These are phyloP conservation scores for Diaporthe amygdali DNA, from an alignment of 2,329 filamentous ascomycete genomes.

Conservation along the genomic window DNA sequence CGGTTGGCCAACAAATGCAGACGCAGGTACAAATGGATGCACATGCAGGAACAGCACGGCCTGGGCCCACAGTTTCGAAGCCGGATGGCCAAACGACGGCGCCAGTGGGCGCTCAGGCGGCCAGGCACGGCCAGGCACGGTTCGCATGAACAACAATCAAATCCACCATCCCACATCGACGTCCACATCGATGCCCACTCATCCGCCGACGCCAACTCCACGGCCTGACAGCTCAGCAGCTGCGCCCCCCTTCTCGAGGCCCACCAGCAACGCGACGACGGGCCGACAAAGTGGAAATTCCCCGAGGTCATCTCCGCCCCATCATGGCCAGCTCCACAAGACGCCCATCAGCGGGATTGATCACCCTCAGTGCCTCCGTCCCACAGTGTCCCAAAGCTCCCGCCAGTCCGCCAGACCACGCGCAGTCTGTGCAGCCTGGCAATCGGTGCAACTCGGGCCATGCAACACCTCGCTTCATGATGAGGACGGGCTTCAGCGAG, in stretches of 20 bases:
- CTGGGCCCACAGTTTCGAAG: neutral
- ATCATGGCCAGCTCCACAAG: neutral
- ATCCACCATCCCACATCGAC: conserved; percentile 1
- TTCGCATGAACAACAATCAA: neutral
- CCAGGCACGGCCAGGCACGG: neutral
- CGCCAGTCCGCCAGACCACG: neutral
- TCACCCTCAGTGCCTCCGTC: neutral
- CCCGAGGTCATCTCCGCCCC: conserved; percentile 4
- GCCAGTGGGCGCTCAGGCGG: neutral
- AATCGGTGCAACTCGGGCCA: neutral
- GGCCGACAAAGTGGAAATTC: conserved; percentile 11
- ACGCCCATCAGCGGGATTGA: neutral
- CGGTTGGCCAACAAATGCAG: neutral
- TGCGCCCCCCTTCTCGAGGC: neutral
- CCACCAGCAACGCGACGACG: neutral
- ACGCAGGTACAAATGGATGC: neutral
- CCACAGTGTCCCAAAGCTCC: neutral
- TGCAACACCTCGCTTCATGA: neutral
- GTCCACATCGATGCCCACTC: neutral
- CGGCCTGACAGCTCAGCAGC: conserved; percentile 4
- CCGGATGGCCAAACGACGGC: neutral
- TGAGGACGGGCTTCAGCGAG: neutral
- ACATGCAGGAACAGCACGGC: neutral
- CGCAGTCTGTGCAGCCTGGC: neutral
- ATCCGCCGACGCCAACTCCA: neutral